Base-by-base conservation (phyloP, 192 early-diverging fungal genomes). In the Funneliformis mosseae region DNA sequence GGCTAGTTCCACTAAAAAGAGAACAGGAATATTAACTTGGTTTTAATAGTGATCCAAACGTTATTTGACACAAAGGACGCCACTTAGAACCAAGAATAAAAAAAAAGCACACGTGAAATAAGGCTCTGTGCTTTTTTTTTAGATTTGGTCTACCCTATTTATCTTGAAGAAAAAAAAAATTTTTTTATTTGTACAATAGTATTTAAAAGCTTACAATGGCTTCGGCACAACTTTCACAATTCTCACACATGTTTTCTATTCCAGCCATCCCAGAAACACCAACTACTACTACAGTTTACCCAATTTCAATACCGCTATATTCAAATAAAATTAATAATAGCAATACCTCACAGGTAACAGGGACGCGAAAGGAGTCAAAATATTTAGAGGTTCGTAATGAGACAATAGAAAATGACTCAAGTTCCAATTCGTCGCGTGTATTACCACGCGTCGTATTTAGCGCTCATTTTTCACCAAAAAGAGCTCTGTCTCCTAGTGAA, bases 401-500 rank as follows among this genome's bases (percentile, higher is more conserved):
- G 10, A 38, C 25, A 23, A 5, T 70, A n/a, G 68, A 70, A n/a
- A 43, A 70, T 70, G 41, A 41, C 39, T 3, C 21, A 43, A 9
- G 39, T 21, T 42, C 33, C 18, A 42, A 41, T 70, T 43, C 68
- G 21, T n/a, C 68, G n/a, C 33, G 39, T 41, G 8, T 18, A 41
- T 41, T 42, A 4, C 68, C 68, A 70, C 68, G 68, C 68, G 68
- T 70, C 68, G 68, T 70, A 41, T 18, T 70, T 70, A 70, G 68
- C 42, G 33, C 68, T 9, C 16, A 38, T 7, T 70, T 70, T 21
- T 70, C 68, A 41, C 68, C 68, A 41, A 33, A 42, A 41, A 70
- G 68, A 42, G 33, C 77, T 42, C 27, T 45, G 21, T 78, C 77
- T 14, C 77, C 77, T 28, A 66, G 63, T 55, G 77, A 78, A 16